Evolutionary conservation across 2,329 filamentous ascomycete genomes (phyloP), one percentile per base, ranked within the genome.

Genomic region (Cladophialophora exuberans): DNA sequence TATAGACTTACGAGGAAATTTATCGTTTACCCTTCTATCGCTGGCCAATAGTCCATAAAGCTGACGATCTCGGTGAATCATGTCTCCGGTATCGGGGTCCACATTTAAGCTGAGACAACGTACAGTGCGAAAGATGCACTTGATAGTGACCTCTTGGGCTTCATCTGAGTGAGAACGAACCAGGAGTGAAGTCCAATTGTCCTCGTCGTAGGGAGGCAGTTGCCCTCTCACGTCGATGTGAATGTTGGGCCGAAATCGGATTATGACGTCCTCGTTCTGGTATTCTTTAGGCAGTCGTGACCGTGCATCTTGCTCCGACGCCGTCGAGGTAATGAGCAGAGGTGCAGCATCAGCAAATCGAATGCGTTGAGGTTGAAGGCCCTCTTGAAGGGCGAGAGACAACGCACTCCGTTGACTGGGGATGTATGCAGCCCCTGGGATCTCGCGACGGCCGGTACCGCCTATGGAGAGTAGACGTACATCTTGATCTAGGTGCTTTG

Each of bases 31-130:
- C 39, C 61, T 53, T 28, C 61, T 49, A 41, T 63, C 61, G 22
- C 48, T 61, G 6, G 61, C 61, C 41, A 63, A 33, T 15, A 61
- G 35, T 23, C 61, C 61, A 39, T 63, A 63, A n/a, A 63, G 54
- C 43, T 63, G 61, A 3, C 61, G 59, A 30, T 57, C 54, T 9
- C 61, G 47, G 15, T 54, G 47, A 18, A 63, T 62, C 59, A 61
- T 61, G n/a, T 61, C 53, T 18, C 61, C 61, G 1, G 61, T 63
- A 4, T 63, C 61, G 10, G 61, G 61, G 15, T 61, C 59, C 5
- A 56, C 61, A 30, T 63, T 63, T 22, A 63, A 49, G 46, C 61
- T 63, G 41, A 63, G 59, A 36, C 61, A 63, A 2, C 61, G 61
- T 10, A 63, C 61, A 5, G 56, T 60, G 10, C 57, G 46, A 44